Conservation (phyloP, 345 rosid genomes). For the Rhodomyrtus tomentosa region DNA sequence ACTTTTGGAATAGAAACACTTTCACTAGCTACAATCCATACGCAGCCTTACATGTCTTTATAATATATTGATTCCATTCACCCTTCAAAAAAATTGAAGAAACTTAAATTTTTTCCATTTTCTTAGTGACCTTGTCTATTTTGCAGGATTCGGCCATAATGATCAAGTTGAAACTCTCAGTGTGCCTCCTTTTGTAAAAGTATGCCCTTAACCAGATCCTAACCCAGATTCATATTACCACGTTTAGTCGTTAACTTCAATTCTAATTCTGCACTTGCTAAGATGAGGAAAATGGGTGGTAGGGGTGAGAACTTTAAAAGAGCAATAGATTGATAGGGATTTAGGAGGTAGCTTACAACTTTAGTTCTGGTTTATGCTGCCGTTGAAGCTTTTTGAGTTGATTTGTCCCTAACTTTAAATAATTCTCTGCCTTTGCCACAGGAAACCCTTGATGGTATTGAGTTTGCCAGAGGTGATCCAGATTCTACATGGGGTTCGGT, state of each 20-base stretch:
- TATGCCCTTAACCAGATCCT: slow-evolving; percentile 3
- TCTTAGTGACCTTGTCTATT: neutral
- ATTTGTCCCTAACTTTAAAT: neutral
- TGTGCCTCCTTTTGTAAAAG: slow-evolving; percentile 75
- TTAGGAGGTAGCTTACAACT: neutral
- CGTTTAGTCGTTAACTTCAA: neutral
- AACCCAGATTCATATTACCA: neutral
- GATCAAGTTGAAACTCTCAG: slow-evolving; percentile 67
- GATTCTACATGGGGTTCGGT: slow-evolving; percentile 80
- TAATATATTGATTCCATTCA: neutral
- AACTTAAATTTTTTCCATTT: neutral
- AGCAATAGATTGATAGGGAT: neutral
- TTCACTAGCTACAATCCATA: too few relatives aligned
- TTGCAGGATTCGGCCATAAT: slow-evolving; percentile 72
- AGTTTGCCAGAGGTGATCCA: slow-evolving; percentile 73
- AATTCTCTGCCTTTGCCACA: slow-evolving; percentile 8
- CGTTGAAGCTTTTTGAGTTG: neutral
- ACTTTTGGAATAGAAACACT: too few relatives aligned
- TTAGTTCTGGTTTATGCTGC: neutral
- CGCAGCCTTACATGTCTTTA: neutral
- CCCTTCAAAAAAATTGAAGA: neutral
- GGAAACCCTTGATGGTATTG: slow-evolving; percentile 95
- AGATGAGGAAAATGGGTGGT: neutral
- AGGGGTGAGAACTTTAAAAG: neutral
- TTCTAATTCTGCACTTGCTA: neutral